A percentile compares a stretch with the other conserved stretches of the same genome.
Evolutionary conservation across 148 eudicot genomes (phyloP).

Genomic region (Vaccinium darrowii): DNA sequence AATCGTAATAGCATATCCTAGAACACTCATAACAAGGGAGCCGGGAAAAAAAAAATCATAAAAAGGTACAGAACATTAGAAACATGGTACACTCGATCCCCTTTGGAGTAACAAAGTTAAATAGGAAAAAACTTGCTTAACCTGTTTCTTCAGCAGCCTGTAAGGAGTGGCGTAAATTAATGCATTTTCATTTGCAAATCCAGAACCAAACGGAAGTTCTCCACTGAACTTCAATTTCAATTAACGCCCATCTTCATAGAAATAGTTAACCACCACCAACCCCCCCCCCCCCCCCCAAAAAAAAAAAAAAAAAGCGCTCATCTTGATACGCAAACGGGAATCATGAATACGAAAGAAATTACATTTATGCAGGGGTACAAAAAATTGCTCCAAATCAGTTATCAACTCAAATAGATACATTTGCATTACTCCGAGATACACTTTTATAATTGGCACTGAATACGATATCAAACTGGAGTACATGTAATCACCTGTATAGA

Average conservation of each 20-base stretch:
- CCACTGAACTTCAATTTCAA: neutral
- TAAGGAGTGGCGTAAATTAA: neutral
- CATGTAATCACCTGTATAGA: slow-evolving; percentile 70
- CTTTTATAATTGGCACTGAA: slow-evolving; percentile 34
- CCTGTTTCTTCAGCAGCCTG: slow-evolving; percentile 5
- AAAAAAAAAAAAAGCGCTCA: neutral
- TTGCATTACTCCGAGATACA: neutral
- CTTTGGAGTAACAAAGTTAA: neutral
- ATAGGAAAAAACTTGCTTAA: neutral
- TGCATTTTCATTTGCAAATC: slow-evolving; percentile 1
- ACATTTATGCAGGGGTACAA: neutral
- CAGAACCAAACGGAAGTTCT: neutral
- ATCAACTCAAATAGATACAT: neutral
- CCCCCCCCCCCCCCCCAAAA: neutral
- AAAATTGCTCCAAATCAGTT: neutral
- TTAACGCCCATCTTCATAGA: neutral
- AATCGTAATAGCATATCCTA: too few relatives aligned
- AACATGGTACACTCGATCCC: neutral
- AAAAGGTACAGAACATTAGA: neutral
- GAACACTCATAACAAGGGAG: too few relatives aligned
- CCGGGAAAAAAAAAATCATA: neutral
- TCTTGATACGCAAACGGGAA: neutral
- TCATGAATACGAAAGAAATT: neutral
- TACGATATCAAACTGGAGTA: neutral
- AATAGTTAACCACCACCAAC: too few relatives aligned